Percentiles rank a stretch among this genome's conserved stretches.
Conservation (phyloP, 1,139 yeast species). For the Blastobotrys malaysiensis region DNA sequence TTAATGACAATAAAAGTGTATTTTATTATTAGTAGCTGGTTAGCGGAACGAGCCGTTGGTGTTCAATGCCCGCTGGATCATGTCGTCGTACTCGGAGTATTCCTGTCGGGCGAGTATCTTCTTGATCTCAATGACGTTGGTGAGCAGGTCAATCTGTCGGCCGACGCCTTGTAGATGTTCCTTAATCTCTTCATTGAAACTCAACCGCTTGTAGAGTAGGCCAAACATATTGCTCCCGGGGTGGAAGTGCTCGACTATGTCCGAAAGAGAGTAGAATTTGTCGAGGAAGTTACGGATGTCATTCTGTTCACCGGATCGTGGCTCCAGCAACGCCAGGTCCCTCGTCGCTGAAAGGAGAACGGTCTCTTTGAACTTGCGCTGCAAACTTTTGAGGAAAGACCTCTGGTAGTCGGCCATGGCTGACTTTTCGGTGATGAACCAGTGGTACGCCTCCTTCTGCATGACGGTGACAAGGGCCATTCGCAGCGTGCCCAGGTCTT, state of each 20-base stretch:
- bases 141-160: slow-evolving; percentile 8
- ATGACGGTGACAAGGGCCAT: slow-evolving; percentile 5
- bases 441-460: slow-evolving; percentile 9
- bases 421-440: slow-evolving; percentile 8
- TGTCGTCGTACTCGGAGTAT: slow-evolving; percentile 6
- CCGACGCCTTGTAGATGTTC: slow-evolving; percentile 10
- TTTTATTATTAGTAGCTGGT: background rate
- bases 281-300: slow-evolving; percentile 8
- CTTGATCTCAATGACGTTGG: slow-evolving; percentile 10
- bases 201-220: slow-evolving; percentile 7
- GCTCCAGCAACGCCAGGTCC: slow-evolving; percentile 10
- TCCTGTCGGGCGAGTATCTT: slow-evolving; percentile 9
- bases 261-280: slow-evolving; percentile 8
- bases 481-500: slow-evolving; percentile 3
- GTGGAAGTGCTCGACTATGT: slow-evolving; percentile 10
- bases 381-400: slow-evolving; percentile 5
- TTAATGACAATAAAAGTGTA: background rate
- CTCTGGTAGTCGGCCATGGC: slow-evolving; percentile 4
- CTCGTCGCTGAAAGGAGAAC: slow-evolving; percentile 6
- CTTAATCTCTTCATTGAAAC: slow-evolving; percentile 9
- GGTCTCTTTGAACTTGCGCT: slow-evolving; percentile 7
- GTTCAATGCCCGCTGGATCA: slow-evolving; percentile 8
- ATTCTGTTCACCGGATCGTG: background rate
- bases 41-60: background rate
- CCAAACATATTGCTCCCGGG: slow-evolving; percentile 10